Evolutionary conservation across 805 yeast species (phyloP).

Genomic region (Schwanniomyces vanrijiae): DNA sequence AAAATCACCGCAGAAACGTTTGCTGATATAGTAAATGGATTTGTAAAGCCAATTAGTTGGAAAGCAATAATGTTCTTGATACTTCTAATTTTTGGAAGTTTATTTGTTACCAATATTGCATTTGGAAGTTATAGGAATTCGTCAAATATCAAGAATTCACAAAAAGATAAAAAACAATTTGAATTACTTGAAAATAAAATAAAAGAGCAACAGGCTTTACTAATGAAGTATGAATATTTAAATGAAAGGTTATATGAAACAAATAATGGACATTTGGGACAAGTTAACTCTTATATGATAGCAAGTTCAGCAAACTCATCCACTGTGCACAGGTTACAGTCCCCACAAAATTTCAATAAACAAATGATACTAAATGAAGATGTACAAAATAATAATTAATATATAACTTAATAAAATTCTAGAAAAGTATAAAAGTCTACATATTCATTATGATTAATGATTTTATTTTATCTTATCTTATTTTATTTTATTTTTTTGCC

Average conservation of each 20-base stretch:
- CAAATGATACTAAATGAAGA: neutral
- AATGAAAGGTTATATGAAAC: neutral
- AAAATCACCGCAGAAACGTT: slow-evolving; percentile 76
- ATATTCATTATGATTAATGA: neutral
- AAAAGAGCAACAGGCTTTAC: slow-evolving; percentile 11
- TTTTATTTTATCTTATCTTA: too few relatives aligned
- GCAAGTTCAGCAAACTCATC: slow-evolving; percentile 1
- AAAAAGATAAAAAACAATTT: slow-evolving; percentile 6
- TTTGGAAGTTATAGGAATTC: slow-evolving; percentile 38
- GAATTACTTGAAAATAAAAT: slow-evolving; percentile 13
- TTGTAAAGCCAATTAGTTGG: slow-evolving; percentile 68
- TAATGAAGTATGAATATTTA: slow-evolving; percentile 1
- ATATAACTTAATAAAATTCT: neutral
- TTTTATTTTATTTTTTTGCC: too few relatives aligned
- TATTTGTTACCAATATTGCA: slow-evolving; percentile 51
- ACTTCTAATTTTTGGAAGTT: slow-evolving; percentile 49
- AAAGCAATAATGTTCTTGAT: slow-evolving; percentile 57
- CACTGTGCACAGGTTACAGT: neutral
- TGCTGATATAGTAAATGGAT: slow-evolving; percentile 79
- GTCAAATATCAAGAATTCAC: slow-evolving; percentile 6
- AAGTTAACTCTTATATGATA: slow-evolving; percentile 1
- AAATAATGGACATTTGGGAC: neutral
- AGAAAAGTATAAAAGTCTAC: neutral
- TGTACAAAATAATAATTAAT: neutral
- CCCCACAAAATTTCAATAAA: neutral